A percentile compares a stretch with the other conserved stretches of the same genome.
Conservation (phyloP, 1,284 basidiomycete genomes). For the Cystobasidium pallidum region DNA sequence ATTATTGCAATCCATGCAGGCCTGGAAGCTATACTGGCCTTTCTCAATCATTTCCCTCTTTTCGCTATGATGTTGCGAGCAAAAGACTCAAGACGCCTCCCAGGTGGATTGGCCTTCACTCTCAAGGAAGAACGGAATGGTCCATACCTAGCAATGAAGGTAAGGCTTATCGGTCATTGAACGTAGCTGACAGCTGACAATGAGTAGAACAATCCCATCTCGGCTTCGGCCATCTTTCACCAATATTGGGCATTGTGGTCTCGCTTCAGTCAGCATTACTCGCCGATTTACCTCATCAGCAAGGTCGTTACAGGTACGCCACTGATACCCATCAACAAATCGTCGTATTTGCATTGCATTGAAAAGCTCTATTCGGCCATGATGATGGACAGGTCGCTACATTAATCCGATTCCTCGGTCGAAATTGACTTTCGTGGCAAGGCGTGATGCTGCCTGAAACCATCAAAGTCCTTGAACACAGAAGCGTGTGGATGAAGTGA, state of each 20-base stretch:
- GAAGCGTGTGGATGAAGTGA: not conserved
- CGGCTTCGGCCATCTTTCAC: constrained; percentile 44
- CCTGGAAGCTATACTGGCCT: constrained; percentile 68
- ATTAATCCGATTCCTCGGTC: constrained; percentile 43
- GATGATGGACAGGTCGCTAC: constrained; percentile 35
- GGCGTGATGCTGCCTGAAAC: not conserved
- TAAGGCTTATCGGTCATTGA: not conserved
- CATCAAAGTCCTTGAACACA: not conserved
- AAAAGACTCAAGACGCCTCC: constrained; percentile 81
- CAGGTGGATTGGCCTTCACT: constrained; percentile 62
- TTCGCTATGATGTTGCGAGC: constrained; percentile 83
- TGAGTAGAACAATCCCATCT: constrained; percentile 46
- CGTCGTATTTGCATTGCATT: constrained; percentile 27
- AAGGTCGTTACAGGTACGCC: constrained; percentile 44
- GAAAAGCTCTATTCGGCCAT: not conserved
- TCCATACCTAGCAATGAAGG: constrained; percentile 37
- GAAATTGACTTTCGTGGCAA: constrained; percentile 20
- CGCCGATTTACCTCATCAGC: constrained; percentile 45
- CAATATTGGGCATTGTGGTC: constrained; percentile 45
- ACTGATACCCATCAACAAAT: not conserved
- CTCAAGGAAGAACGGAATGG: constrained; percentile 15
- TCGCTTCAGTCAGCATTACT: constrained; percentile 47
- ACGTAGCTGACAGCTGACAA: not conserved
- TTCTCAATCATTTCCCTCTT: constrained; percentile 87
- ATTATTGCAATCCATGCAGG: constrained; percentile 66